Base-by-base conservation (phyloP, 352 stramenopile genomes). In the Phytophthora megakarya region DNA sequence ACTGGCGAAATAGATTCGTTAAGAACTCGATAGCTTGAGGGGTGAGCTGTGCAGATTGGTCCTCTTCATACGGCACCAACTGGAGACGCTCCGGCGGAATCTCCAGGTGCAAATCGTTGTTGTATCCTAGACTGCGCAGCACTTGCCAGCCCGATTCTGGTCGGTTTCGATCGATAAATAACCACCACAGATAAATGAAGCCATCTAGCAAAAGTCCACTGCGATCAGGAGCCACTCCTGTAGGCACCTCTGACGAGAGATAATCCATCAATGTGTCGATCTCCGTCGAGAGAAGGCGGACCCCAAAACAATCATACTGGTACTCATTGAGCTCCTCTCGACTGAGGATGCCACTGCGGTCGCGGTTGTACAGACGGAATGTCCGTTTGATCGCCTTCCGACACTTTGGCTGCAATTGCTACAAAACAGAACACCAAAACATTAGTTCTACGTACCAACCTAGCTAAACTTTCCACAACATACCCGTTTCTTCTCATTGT, bases 111-210 rank as follows among this genome's bases (percentile, higher is more conserved):
- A 95, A 63, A 5, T 90, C 78, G 25, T 95, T 92, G 61, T 80
- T 90, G 77, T 95, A 95, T 32, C 84, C 86, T 30, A 95, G 68
- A 61, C 75, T 87, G 11, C 86, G 84, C 45, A 95, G 65, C 39
- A 93, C 85, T 56, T 94, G 86, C 89, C 89, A 97, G 66, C 86
- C 90, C 12, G 80, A 90, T 73, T 97, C 89, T n/a, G 88, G 86
- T 2, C 89, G 85, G 44, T 94, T 92, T 50, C 88, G 88, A 51
- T 95, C 81, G 60, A 97, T 95, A 72, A 96, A 96, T 44, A 95
- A 59, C 69, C 92, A 84, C 81, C 87, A 95, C 33, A 97, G 60
- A 60, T 89, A 88, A 35, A 87, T 75, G 30, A 96, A 97, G 0
- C 89, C 89, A 5, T 95, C 73, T 19, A 96, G 65, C 52, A 75